Percentiles rank a stretch among this genome's conserved stretches.
Evolutionary conservation across 176 grass and related monocot species (phyloP).

Genomic region (Sorghum bicolor): Sorghum_bicolor_NCBIv3 NC_012870.2:19116501-19117000

Average conservation of each 20-base stretch:
- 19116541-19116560: slow-evolving; percentile 71
- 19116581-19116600: slow-evolving; percentile 78
- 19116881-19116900: slow-evolving; percentile 65
- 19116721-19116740: slow-evolving; percentile 71
- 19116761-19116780: slow-evolving; percentile 52
- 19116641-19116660: background rate
- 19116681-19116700: background rate
- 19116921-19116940: slow-evolving; percentile 56
- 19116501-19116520: slow-evolving; percentile 80
- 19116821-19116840: slow-evolving; percentile 83
- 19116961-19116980: slow-evolving; percentile 79
- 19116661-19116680: background rate
- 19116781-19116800: slow-evolving; percentile 66
- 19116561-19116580: slow-evolving; percentile 67
- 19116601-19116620: slow-evolving; percentile 77
- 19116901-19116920: slow-evolving; percentile 54
- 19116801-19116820: slow-evolving; percentile 68
- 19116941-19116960: slow-evolving; percentile 48
- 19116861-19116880: slow-evolving; percentile 72
- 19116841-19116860: slow-evolving; percentile 75
- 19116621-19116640: slow-evolving; percentile 56
- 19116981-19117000: slow-evolving; percentile 54
- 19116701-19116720: background rate
- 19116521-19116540: slow-evolving; percentile 72
- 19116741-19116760: slow-evolving; percentile 90